Evolutionary conservation across 345 rosid genomes (phyloP), one percentile per base, ranked within the genome.

Genomic region (Euphorbia peplus): DNA sequence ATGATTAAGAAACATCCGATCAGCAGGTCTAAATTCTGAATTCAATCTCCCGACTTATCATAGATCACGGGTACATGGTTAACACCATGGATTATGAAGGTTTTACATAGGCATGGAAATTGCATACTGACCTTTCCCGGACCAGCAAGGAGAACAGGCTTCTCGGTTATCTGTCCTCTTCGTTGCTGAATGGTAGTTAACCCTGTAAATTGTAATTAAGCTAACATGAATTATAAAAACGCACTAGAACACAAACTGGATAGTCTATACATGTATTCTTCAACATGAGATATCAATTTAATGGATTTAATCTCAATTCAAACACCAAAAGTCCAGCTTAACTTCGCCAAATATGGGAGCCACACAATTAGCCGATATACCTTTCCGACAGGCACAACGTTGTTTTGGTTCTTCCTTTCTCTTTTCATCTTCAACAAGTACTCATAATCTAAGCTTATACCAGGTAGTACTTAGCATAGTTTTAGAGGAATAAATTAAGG

Each of bases 101-200:
- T 19, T 18, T 16, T 35, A 19, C 24, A 14, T 21, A 68, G 46
- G 26, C 25, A 41, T 37, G 61, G 44, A 46, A 59, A 64, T 57
- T 12, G 24, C 29, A 76, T 51, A 70, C 83, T 61, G 61, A 91
- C 99, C 93, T 93, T 93, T 42, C 99, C 97, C 61, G 99, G 99
- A 21, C 99, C 97, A 59, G 85, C 77, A 35, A 93, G 87, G 71
- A 91, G 95, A 76, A 80, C 42, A 24, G 96, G 97, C 59, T 91
- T 91, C 59, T 87, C 85, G 0, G 91, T 93, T 75, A 74, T 77
- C 81, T 80, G 86, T 81, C 89, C 88, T 8, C 98, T 88, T 0
- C 97, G 96, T 70, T 79, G 83, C 82, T 89, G 93, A 78, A 93
- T 91, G 47, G 95, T 91, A 77, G 84, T 91, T 71, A 95, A 66